A percentile compares a stretch with the other conserved stretches of the same genome.
Evolutionary conservation across 495 filamentous ascomycete species (phyloP).

Genomic region (Tetracladium setigerum): DNA sequence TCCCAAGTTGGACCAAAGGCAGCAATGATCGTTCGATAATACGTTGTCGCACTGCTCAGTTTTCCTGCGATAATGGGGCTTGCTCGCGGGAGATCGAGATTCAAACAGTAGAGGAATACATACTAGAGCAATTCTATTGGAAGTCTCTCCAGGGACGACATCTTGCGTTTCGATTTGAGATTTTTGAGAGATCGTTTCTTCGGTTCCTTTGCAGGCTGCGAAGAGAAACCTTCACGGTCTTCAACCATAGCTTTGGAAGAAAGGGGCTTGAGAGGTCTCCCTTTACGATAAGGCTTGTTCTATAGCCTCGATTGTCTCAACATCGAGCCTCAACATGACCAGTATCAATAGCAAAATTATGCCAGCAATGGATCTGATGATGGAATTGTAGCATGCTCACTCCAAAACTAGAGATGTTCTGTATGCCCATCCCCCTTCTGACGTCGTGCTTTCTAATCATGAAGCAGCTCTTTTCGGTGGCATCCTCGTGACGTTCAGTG

Average conservation of each 20-base stretch:
- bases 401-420: too few species aligned
- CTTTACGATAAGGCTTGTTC: constrained; percentile 3
- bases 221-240: background rate
- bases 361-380: too few species aligned
- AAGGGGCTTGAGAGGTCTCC: constrained; percentile 9
- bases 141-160: constrained; percentile 40
- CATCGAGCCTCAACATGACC: too few species aligned
- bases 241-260: background rate
- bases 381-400: too few species aligned
- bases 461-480: too few species aligned
- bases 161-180: constrained; percentile 18
- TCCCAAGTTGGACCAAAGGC: constrained; percentile 20
- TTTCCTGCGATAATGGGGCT: constrained; percentile 20
- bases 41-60: constrained; percentile 16
- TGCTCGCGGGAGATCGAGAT: constrained; percentile 38
- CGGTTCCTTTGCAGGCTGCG: background rate
- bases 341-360: too few species aligned
- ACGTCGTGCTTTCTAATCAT: too few species aligned
- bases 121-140: constrained; percentile 46
- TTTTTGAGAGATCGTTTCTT: constrained; percentile 11
- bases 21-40: constrained; percentile 7
- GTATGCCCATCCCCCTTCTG: too few species aligned
- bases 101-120: constrained; percentile 43
- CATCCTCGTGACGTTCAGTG: too few species aligned
- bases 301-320: too few species aligned